Evolutionary conservation across 2,329 filamentous ascomycete genomes (phyloP).

Genomic region (Ophiostoma sp.): DNA sequence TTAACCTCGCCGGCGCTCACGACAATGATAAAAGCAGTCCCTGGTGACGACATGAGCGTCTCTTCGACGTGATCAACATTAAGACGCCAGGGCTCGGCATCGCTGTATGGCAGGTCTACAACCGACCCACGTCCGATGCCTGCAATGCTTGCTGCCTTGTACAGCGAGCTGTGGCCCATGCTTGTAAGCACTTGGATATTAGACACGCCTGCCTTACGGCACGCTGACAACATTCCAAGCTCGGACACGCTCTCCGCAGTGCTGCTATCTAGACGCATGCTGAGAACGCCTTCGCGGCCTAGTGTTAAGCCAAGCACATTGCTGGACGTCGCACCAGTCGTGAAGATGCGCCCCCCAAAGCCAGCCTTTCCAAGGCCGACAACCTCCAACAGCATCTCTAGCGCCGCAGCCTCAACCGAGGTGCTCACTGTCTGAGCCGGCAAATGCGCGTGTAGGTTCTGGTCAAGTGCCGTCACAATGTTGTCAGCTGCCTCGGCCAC

Average conservation of each 20-base stretch:
- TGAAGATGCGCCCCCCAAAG: constrained; percentile 53
- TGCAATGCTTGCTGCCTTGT: constrained; percentile 75
- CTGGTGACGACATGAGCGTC: constrained; percentile 43
- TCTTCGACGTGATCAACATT: constrained; percentile 61
- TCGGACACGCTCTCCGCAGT: constrained; percentile 50
- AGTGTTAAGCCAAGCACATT: constrained; percentile 73
- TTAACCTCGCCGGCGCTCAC: constrained; percentile 90
- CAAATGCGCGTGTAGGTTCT: constrained; percentile 79
- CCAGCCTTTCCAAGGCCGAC: constrained; percentile 52
- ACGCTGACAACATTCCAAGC: constrained; percentile 62
- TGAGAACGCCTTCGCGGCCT: constrained; percentile 58
- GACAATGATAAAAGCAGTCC: constrained; percentile 61
- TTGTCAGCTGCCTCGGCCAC: constrained; percentile 78
- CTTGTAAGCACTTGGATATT: constrained; percentile 74
- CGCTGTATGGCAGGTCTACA: constrained; percentile 49
- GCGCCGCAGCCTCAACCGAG: constrained; percentile 65
- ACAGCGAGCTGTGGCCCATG: constrained; percentile 74
- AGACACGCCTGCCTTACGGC: constrained; percentile 55
- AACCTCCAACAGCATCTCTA: constrained; percentile 64
- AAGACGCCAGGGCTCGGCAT: constrained; percentile 60
- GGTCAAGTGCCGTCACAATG: constrained; percentile 72
- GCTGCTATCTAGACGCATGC: not conserved
- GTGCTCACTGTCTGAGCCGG: constrained; percentile 70
- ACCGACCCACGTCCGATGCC: constrained; percentile 70
- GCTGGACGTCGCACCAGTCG: constrained; percentile 63